phyloP scores from a whole-genome alignment of 352 stramenopile genomes.

The Phytophthora idaei region DNA sequence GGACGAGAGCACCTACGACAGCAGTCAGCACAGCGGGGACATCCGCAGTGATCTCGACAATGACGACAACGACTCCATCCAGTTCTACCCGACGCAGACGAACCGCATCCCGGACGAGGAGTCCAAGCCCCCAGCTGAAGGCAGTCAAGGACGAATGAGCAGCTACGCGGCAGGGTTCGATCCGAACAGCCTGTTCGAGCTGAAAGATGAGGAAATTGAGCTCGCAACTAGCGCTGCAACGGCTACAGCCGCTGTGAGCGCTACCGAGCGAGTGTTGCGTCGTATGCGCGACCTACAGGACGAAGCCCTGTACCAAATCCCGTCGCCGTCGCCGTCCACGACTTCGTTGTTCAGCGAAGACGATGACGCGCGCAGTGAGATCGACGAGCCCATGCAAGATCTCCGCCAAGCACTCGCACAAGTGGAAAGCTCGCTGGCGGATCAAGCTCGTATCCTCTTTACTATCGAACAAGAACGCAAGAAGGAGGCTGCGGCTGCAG shows the following conservation, averaged over 20 bases:
- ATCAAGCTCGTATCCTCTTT: constrained; percentile 58
- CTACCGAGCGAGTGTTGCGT: constrained; percentile 28
- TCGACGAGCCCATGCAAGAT: constrained; percentile 34
- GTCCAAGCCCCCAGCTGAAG: constrained; percentile 4
- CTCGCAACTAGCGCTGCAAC: constrained; percentile 14
- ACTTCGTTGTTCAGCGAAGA: constrained; percentile 32
- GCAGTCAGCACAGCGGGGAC: constrained; percentile 21
- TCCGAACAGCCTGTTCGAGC: constrained; percentile 42
- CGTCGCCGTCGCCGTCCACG: constrained; percentile 29
- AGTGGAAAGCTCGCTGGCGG: constrained; percentile 59
- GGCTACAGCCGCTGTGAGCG: constrained; percentile 24
- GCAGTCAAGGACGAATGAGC: constrained; percentile 17
- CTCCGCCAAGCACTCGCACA: constrained; percentile 41
- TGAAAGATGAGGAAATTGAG: constrained; percentile 38
- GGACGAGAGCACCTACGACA: constrained; percentile 34
- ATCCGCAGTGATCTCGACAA: constrained; percentile 31
- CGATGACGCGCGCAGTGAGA: constrained; percentile 19
- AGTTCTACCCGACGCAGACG: constrained; percentile 47
- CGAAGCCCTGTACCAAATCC: constrained; percentile 32
- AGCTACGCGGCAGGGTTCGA: constrained; percentile 39
- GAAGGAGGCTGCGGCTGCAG: constrained; percentile 17
- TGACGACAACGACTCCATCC: constrained; percentile 42
- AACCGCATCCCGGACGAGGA: constrained; percentile 23
- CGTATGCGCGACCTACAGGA: constrained; percentile 38
- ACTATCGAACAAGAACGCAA: constrained; percentile 50